phyloP scores from a whole-genome alignment of 2,329 filamentous ascomycete genomes.

The Botrytis byssoidea region DNA sequence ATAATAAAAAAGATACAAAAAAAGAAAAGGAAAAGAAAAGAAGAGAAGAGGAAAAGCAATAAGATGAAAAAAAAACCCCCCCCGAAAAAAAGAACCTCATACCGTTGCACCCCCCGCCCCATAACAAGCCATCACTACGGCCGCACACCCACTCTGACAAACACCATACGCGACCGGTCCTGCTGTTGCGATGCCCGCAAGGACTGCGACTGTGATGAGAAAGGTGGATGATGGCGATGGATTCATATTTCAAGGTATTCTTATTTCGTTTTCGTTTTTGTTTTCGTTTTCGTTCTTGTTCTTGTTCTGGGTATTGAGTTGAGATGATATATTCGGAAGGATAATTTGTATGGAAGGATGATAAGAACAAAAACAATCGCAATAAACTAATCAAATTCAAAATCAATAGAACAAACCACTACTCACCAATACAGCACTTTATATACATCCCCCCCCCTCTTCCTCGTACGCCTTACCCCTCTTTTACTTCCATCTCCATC shows the following conservation, averaged over 20 bases:
- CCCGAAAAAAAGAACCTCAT: not conserved
- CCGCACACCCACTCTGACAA: conserved; percentile 11
- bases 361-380: too few relatives aligned
- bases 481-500: not conserved
- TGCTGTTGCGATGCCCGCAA: not conserved
- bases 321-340: too few relatives aligned
- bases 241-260: not conserved
- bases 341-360: too few relatives aligned
- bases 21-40: too few relatives aligned
- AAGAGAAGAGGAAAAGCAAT: too few relatives aligned
- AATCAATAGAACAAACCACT: not conserved
- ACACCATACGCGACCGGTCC: not conserved
- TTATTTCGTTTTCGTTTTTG: not conserved
- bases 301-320: not conserved
- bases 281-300: too few relatives aligned
- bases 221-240: not conserved
- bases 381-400: too few relatives aligned
- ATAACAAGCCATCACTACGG: conserved; percentile 16
- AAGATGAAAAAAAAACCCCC: too few relatives aligned
- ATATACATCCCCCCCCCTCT: not conserved
- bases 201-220: not conserved
- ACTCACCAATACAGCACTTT: not conserved
- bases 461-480: not conserved
- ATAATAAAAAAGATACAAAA: too few relatives aligned
- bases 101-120: not conserved